Evolutionary conservation across 176 grass and related monocot species (phyloP).

Genomic region (Rhynchospora breviuscula): DNA sequence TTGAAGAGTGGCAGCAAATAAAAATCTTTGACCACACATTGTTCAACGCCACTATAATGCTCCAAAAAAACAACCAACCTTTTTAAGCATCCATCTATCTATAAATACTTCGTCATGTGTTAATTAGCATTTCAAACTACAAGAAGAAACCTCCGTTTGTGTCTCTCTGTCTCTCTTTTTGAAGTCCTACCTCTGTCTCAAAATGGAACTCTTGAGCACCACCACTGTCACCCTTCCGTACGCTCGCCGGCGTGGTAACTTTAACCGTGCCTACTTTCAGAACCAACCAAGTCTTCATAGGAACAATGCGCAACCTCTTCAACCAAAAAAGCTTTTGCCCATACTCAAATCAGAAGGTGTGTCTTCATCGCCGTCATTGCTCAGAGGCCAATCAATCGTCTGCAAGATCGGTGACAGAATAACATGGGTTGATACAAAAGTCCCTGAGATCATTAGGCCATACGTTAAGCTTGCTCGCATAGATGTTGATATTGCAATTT

Average conservation of each 20-base stretch:
- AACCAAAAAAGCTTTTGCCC: not conserved
- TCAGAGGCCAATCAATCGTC: not conserved
- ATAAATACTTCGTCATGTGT: not conserved
- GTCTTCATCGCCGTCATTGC: not conserved
- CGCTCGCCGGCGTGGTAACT: not conserved
- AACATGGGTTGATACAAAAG: not conserved
- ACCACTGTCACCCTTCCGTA: not conserved
- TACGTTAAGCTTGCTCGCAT: not conserved
- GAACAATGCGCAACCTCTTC: not conserved
- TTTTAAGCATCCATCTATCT: not conserved
- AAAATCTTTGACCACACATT: not conserved
- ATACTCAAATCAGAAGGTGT: slow-evolving; percentile 2
- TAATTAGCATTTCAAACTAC: not conserved
- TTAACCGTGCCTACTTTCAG: not conserved
- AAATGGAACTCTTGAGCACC: slow-evolving; percentile 1
- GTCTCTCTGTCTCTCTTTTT: not conserved
- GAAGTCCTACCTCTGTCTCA: not conserved
- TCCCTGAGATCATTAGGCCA: not conserved
- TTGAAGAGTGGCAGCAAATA: not conserved
- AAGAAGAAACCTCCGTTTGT: not conserved
- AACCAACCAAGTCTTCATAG: not conserved
- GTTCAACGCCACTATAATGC: not conserved
- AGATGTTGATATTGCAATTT: not conserved
- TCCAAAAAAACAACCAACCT: not conserved
- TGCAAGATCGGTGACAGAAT: not conserved